Evolutionary conservation across 2,329 filamentous ascomycete genomes (phyloP), one percentile per base, ranked within the genome.

Genomic region (Ophiostoma triangulosporum): DNA sequence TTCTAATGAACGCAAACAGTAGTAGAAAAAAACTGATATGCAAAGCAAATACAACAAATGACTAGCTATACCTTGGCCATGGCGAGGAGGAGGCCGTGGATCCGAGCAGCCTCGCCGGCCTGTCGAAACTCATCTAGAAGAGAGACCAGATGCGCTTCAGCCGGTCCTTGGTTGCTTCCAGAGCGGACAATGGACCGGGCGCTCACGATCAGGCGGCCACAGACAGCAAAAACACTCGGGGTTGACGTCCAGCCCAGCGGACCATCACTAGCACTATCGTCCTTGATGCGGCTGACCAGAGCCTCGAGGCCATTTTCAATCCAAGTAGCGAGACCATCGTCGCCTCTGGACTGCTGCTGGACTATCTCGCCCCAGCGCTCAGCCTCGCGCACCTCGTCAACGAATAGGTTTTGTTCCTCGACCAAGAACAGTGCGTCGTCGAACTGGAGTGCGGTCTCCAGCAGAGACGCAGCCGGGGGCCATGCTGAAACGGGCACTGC

Each of bases 391-490:
- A 88, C 78, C 60, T 89, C 83, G 64, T 97, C 91, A 50, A 91
- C 72, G 65, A 88, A 97, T n/a, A 96, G 74, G 64, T 98, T 98
- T 64, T 95, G 89, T 65, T 94, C 90, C 68, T 98, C 93, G 54
- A 88, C 76, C 0, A 78, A 83, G 64, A 98, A 98, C 0, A 98
- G 76, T 3, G 82, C 74, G 57, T 81, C 78, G 62, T 87, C 78
- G 60, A 75, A 71, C 53, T 69, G 66, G 61, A 80, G 64, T 4
- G 76, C 74, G 8, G 64, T 57, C 3, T 62, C 57, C 20, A 83
- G 68, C 54, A 74, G 70, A 1, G 60, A 50, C 24, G 63, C 62
- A 0, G 71, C 69, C 0, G 69, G 50, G 5, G 59, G 40, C 62
- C 64, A 64, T 4, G 57, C 48, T 12, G 54, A 45, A 56, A 58